Evolutionary conservation across 2,329 filamentous ascomycete genomes (phyloP).

Genomic region (Colletotrichum noveboracense): DNA sequence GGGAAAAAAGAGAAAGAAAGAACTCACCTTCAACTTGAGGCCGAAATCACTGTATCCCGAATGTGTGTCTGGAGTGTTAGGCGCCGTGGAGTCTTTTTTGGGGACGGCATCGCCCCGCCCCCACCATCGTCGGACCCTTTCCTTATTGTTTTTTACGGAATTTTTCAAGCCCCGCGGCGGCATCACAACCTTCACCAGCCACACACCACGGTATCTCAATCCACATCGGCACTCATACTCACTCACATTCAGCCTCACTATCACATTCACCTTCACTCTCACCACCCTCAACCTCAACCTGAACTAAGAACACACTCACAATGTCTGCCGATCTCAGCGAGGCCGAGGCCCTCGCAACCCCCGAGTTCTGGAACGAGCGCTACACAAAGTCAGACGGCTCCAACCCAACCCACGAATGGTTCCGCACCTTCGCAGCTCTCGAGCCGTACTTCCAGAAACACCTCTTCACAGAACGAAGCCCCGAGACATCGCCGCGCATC

Average conservation of each 20-base stretch:
- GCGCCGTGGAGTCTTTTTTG: not conserved
- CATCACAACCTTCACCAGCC: not conserved
- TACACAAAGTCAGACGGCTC: slow-evolving; percentile 44
- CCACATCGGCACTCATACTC: not conserved
- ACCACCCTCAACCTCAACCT: slow-evolving; percentile 3
- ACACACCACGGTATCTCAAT: not conserved
- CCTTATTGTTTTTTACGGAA: not conserved
- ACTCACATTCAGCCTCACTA: not conserved
- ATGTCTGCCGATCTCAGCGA: not conserved
- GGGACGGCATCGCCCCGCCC: not conserved
- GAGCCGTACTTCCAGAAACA: slow-evolving; percentile 50
- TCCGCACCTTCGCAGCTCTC: slow-evolving; percentile 52
- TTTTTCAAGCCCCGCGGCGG: not conserved
- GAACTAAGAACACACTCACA: too few species aligned
- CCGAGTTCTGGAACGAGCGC: slow-evolving; percentile 56
- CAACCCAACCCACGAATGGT: slow-evolving; percentile 58
- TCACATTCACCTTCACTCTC: not conserved
- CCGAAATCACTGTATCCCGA: not conserved
- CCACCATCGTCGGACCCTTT: not conserved
- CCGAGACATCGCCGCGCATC: slow-evolving; percentile 42
- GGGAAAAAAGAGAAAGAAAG: too few species aligned
- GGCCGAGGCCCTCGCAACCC: slow-evolving; percentile 34
- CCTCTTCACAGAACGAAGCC: slow-evolving; percentile 38
- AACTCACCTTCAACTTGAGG: not conserved
- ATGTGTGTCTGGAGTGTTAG: not conserved